Evolutionary conservation across 2,329 filamentous ascomycete genomes (phyloP).

Genomic region (Fusarium anthophilum): DNA sequence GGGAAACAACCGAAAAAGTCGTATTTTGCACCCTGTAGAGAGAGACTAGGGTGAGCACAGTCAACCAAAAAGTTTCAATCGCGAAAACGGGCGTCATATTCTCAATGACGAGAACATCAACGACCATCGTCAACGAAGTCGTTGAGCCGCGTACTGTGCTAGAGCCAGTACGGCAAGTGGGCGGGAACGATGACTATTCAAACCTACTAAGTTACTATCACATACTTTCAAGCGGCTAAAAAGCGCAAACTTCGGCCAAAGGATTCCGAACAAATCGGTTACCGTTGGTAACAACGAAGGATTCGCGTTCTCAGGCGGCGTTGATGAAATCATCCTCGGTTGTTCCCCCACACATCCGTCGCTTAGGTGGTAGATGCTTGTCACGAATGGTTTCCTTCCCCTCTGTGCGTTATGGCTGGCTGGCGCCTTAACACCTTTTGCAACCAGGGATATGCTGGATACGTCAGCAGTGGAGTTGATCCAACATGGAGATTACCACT

Average conservation of each 20-base stretch:
- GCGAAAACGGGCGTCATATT: neutral
- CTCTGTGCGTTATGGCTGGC: constrained; percentile 6
- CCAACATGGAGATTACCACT: constrained; percentile 8
- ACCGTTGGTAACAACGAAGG: constrained; percentile 18
- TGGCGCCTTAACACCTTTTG: neutral
- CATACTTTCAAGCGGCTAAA: constrained; percentile 4
- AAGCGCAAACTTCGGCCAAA: neutral
- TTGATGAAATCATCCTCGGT: constrained; percentile 20
- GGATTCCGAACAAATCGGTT: constrained; percentile 16
- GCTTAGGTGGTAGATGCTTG: constrained; percentile 13
- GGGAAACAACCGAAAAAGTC: constrained; percentile 19
- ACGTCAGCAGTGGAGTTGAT: constrained; percentile 37
- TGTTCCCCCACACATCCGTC: constrained; percentile 30
- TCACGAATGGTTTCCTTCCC: constrained; percentile 1
- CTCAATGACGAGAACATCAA: neutral
- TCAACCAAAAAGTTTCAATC: constrained; percentile 1
- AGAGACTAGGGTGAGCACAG: constrained; percentile 1
- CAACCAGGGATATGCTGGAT: constrained; percentile 26
- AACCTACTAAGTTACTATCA: neutral
- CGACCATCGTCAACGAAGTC: neutral
- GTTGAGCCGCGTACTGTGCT: neutral
- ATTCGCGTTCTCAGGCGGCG: constrained; percentile 11
- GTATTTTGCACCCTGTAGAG: neutral
- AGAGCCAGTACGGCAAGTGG: constrained; percentile 6
- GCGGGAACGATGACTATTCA: neutral